A percentile compares a stretch with the other conserved stretches of the same genome.
phyloP scores from a whole-genome alignment of 2,329 filamentous ascomycete species.

The Hypoxylon sp. region DNA sequence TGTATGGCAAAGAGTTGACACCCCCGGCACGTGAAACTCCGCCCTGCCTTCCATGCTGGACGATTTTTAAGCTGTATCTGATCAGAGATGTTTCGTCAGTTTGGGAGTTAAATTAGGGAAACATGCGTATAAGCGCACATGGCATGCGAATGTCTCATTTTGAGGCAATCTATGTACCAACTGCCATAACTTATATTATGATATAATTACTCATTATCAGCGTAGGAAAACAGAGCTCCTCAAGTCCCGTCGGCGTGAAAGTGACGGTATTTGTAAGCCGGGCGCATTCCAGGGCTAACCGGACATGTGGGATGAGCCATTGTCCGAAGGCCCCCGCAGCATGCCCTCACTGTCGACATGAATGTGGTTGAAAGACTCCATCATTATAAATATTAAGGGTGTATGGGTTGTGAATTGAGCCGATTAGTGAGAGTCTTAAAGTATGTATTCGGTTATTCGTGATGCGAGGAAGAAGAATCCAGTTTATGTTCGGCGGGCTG shows the following conservation, averaged over 20 bases:
- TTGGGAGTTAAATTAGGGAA: not conserved
- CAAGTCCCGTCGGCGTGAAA: not conserved
- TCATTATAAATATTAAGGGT: too few species aligned
- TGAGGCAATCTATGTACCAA: not conserved
- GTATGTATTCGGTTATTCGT: too few species aligned
- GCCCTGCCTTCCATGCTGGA: conserved; percentile 19
- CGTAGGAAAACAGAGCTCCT: not conserved
- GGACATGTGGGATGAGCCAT: not conserved
- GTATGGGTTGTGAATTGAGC: too few species aligned
- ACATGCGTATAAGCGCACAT: not conserved
- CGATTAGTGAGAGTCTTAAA: too few species aligned
- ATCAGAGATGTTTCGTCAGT: not conserved
- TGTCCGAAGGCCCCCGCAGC: not conserved
- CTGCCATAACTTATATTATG: not conserved
- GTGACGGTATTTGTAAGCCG: not conserved
- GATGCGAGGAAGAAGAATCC: too few species aligned
- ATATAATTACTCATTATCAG: not conserved
- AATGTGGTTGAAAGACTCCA: too few species aligned
- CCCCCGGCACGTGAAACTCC: conserved; percentile 21
- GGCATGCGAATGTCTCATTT: not conserved
- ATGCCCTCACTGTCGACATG: too few species aligned
- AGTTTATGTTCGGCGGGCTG: too few species aligned
- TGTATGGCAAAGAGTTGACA: conserved; percentile 33
- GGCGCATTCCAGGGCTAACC: not conserved
- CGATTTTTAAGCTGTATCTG: not conserved